Evolutionary conservation across 495 filamentous ascomycete genomes (phyloP), one percentile per base, ranked within the genome.

Genomic region (Astrocystis sublimbata): DNA sequence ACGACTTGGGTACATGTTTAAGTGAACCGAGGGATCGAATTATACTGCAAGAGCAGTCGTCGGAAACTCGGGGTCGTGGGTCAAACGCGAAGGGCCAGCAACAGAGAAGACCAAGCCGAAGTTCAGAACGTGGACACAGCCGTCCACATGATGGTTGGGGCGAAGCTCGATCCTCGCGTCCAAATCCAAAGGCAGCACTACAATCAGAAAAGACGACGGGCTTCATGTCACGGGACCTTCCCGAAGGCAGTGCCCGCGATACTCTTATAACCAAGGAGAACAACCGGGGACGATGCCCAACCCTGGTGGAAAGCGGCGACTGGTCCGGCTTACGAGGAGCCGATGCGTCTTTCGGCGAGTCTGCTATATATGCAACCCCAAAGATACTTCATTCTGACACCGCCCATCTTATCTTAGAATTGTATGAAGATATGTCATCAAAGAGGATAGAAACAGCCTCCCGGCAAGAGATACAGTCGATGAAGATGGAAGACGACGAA

Each of bases 251-350:
- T n/a, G 50, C 64, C 30, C 70, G 12, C 28, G 60, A 56, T 36
- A 53, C 74, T 7, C 69, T 75, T 38, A 61, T 72, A 6, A 69
- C 70, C 8, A 78, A 76, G 61, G 75, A 79, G 49, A 70, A 71
- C 42, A 63, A 59, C 15, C 74, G 76, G 17, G 69, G 62, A n/a
- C 71, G 68, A 42, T 77, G 78, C 6, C 74, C 67, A 36, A 73
- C 47, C 15, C 60, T 80, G 30, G 75, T 73, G 41, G 72, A 78
- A 55, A 80, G 78, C 53, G 78, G 80, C 15, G 82, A 85, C 61
- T 85, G 77, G 68, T 72, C 84, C 10, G 81, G 82, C 10, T 78
- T 83, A 12, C 81, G 81, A 61, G 81, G 82, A 19, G 76, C 77
- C n/a, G 83, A 85, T 60, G 81, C 82, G 10, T 68, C 76, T 45